Conservation (phyloP, 2,329 filamentous ascomycete genomes). For the Graphilbum fragrans region DNA sequence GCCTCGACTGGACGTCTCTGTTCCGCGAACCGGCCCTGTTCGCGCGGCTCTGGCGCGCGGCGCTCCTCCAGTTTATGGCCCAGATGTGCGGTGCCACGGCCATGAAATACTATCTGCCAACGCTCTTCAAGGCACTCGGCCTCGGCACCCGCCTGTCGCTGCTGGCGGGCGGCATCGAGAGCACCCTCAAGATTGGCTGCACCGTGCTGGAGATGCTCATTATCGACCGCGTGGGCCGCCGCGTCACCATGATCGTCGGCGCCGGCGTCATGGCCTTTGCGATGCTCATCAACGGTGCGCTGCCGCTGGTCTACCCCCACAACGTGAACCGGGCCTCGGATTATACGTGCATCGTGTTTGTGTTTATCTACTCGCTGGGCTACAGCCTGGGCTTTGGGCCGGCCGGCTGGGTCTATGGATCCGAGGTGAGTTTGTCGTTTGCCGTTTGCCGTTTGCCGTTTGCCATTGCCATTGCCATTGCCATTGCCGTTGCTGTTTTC, state of each 20-base stretch:
- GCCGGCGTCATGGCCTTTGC: slow-evolving; percentile 39
- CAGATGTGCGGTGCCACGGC: slow-evolving; percentile 48
- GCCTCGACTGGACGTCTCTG: slow-evolving; percentile 29
- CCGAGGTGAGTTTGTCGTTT: slow-evolving; percentile 29
- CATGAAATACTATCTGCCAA: slow-evolving; percentile 49
- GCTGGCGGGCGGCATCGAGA: slow-evolving; percentile 42
- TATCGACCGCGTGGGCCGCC: slow-evolving; percentile 39
- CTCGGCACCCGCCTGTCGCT: slow-evolving; percentile 33
- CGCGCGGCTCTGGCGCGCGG: slow-evolving; percentile 42
- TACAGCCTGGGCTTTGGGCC: slow-evolving; percentile 47
- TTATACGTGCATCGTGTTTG: slow-evolving; percentile 38
- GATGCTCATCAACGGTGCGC: slow-evolving; percentile 39
- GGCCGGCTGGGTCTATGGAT: slow-evolving; percentile 46
- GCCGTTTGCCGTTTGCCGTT: not conserved
- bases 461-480: not conserved
- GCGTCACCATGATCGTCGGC: slow-evolving; percentile 34
- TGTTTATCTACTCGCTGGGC: slow-evolving; percentile 46
- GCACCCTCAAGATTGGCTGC: slow-evolving; percentile 43
- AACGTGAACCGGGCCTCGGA: slow-evolving; percentile 35
- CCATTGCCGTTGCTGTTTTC: no score
- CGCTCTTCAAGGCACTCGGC: slow-evolving; percentile 37
- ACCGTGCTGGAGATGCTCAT: slow-evolving; percentile 43
- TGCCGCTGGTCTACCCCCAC: slow-evolving; percentile 37
- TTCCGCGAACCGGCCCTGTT: slow-evolving; percentile 36
- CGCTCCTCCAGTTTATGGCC: slow-evolving; percentile 45